A percentile compares a stretch with the other conserved stretches of the same genome.
Conservation (phyloP, 1,284 basidiomycete genomes). For the Takashimella tepidaria region DNA sequence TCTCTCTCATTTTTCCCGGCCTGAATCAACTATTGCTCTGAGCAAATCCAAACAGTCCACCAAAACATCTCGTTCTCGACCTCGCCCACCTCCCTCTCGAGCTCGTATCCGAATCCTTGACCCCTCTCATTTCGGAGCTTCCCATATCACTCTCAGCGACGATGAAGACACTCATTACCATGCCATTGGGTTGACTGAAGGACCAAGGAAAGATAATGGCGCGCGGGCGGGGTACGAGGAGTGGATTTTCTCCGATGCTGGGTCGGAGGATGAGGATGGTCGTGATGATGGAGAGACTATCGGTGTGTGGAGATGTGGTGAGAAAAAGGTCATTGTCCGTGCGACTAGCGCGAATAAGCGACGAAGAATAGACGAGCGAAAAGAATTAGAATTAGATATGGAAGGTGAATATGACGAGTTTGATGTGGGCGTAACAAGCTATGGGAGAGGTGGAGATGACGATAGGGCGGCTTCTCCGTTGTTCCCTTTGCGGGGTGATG, state of each 20-base stretch:
- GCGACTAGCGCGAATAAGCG: not conserved
- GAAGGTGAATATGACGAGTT: no score
- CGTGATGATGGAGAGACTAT: conserved; percentile 11
- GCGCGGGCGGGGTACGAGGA: conserved; percentile 5
- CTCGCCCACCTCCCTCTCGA: conserved; percentile 18
- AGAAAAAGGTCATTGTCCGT: not conserved
- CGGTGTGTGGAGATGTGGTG: conserved; percentile 9
- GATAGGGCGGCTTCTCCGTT: conserved; percentile 17
- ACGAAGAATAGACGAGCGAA: not conserved
- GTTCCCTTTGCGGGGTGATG: conserved; percentile 4
- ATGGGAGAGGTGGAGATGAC: no score
- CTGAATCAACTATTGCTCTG: no score
- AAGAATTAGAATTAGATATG: not conserved
- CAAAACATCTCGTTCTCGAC: not conserved
- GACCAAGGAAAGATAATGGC: conserved; percentile 6
- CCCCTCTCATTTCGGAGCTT: conserved; percentile 21
- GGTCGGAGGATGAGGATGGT: conserved; percentile 4
- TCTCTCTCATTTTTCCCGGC: conserved; percentile 8
- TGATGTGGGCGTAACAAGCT: no score
- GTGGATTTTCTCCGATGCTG: not conserved
- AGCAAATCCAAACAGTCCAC: not conserved
- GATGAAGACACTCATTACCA: conserved; percentile 2
- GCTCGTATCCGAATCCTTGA: conserved; percentile 31
- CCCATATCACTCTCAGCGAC: conserved; percentile 12
- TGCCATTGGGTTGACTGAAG: no score